These are phyloP conservation scores for Plantago elongata DNA, from an alignment of 257 asterid genomes.

Conservation along the genomic window DNA sequence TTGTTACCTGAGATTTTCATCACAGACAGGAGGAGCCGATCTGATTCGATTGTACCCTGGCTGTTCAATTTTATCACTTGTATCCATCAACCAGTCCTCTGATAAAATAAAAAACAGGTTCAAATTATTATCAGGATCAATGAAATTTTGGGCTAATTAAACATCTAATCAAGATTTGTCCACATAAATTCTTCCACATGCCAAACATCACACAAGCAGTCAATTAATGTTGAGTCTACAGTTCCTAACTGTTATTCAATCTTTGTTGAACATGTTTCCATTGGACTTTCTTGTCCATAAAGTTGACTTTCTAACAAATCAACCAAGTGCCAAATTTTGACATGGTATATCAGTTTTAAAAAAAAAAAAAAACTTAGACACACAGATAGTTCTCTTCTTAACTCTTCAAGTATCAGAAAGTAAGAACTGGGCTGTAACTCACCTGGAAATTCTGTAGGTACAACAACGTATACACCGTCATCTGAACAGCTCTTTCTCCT, in stretches of 20 bases:
- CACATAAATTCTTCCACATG: no score
- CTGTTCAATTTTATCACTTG: conserved; percentile 36
- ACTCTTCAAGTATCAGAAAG: background rate
- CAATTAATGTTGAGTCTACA: conserved; percentile 2
- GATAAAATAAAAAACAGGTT: conserved; percentile 17
- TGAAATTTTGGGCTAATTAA: conserved; percentile 3
- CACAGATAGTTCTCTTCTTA: background rate
- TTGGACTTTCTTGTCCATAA: no score
- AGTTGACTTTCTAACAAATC: no score
- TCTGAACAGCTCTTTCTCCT: conserved; percentile 77
- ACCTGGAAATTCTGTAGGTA: conserved; percentile 86
- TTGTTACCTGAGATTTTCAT: conserved; percentile 46
- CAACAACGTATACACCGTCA: conserved; percentile 59
- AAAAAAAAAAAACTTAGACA: no score
- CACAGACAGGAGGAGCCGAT: conserved; percentile 12
- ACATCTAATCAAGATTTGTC: background rate
- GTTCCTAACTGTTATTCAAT: background rate
- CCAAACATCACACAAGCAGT: no score
- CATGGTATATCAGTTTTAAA: no score
- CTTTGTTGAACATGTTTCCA: background rate
- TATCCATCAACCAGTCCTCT: conserved; percentile 63
- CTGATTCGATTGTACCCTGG: conserved; percentile 30
- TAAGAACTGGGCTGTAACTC: background rate
- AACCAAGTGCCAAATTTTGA: no score
- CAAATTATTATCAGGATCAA: conserved; percentile 15